Evolutionary conservation across 352 stramenopile species (phyloP).

Genomic region (Phytophthora citrophthora): DNA sequence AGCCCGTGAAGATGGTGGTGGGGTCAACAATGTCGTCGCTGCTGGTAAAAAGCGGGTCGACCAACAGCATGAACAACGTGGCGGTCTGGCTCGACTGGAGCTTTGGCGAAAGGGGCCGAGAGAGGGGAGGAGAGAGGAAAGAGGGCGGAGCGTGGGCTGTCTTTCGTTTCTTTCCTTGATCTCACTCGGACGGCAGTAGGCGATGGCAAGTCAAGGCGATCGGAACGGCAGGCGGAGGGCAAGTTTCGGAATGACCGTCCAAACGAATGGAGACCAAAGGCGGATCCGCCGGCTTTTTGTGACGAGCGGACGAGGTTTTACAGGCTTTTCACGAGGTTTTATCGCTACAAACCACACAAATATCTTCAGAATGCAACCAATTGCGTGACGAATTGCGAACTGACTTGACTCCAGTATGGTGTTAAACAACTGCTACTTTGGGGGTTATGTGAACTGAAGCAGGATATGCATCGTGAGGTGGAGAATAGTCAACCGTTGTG

Average conservation of each 20-base stretch:
- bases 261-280: conserved; percentile 26
- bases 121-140: conserved; percentile 14
- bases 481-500: background rate
- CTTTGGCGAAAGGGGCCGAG: conserved; percentile 18
- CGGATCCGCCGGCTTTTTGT: conserved; percentile 27
- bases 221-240: conserved; percentile 3
- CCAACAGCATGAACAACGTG: conserved; percentile 84
- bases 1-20: conserved; percentile 89
- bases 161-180: conserved; percentile 22
- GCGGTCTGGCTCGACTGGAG: conserved; percentile 28
- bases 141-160: conserved; percentile 17
- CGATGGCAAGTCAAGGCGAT: background rate
- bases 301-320: conserved; percentile 4
- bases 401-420: conserved; percentile 7
- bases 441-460: background rate
- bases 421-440: conserved; percentile 4
- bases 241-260: conserved; percentile 35
- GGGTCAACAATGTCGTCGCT: conserved; percentile 90
- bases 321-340: conserved; percentile 10
- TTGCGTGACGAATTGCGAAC: conserved; percentile 4
- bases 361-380: conserved; percentile 7
- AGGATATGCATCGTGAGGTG: conserved; percentile 9
- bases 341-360: conserved; percentile 14
- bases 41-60: conserved; percentile 71
- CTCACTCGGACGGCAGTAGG: conserved; percentile 7